phyloP scores from a whole-genome alignment of 1,139 yeast genomes.

The Pichia sp. region DNA sequence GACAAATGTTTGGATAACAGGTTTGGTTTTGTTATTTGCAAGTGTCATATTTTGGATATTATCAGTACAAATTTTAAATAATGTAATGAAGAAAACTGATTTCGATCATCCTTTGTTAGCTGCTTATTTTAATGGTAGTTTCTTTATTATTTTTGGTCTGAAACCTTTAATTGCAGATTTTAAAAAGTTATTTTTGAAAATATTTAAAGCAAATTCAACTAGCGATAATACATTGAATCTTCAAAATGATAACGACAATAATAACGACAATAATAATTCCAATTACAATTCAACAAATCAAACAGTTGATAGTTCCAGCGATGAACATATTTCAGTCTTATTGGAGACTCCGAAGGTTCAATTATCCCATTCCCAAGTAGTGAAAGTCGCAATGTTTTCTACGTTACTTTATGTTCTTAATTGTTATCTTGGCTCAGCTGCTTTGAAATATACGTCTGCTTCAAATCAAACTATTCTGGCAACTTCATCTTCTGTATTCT shows the following conservation, averaged over 20 bases:
- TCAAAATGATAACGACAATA: no score
- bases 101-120: conserved; percentile 45
- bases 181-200: background rate
- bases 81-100: conserved; percentile 42
- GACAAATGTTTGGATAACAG: conserved; percentile 37
- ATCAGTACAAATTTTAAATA: conserved; percentile 45
- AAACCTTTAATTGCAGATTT: conserved; percentile 1
- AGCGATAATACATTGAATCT: background rate
- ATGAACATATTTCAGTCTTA: background rate
- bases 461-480: conserved; percentile 48
- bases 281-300: background rate
- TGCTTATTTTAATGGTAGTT: conserved; percentile 42
- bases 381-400: conserved; percentile 35
- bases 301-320: conserved; percentile 10
- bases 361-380: conserved; percentile 33
- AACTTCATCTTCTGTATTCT: conserved; percentile 47
- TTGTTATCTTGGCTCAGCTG: conserved; percentile 36
- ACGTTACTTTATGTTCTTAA: conserved; percentile 39
- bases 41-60: conserved; percentile 44
- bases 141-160: conserved; percentile 38
- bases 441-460: conserved; percentile 46
- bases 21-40: conserved; percentile 37
- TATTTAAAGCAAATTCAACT: background rate
- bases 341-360: conserved; percentile 23
- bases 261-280: background rate